Base-by-base conservation (phyloP, 257 asterid genomes). In the Penstemon barbatus region DNA sequence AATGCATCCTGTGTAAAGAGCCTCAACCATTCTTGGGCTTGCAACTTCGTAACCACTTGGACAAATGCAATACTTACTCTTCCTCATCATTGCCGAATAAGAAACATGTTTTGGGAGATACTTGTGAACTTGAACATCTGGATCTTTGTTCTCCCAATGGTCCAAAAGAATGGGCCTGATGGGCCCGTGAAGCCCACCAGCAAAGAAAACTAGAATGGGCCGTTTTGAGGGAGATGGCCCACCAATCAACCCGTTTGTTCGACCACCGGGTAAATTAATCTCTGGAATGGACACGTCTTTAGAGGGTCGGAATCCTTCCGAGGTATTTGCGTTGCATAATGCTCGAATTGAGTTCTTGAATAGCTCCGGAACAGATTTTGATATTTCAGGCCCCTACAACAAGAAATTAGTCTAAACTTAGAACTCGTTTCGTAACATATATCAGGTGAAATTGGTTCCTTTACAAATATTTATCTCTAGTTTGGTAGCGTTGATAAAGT, bases 161-260 rank as follows among this genome's bases (percentile, higher is more conserved):
- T 91, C 75, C 0, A 88, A 76, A 48, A 91, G 95, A 18, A 86
- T 74, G 0, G 97, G 96, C 76, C 97, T 78, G 8, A 91, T 83
- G 6, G 95, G 92, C 2, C 97, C 97, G 40, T 90, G 97, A n/a
- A 86, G 71, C 37, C 96, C 95, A 3, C 97, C 97, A 0, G 97
- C 97, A 12, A 81, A 86, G 86, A 90, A 90, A 0, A 78, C 92
- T 19, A 90, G 80, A 1, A 82, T 73, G 2, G 95, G 70, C 2
- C 97, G 84, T 54, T 57, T 69, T 0, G 97, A 90, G 7, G 96
- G 89, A 7, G 96, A 83, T 0, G 92, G 95, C 0, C 97, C 97
- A 0, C 96, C 96, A 0, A 88, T 25, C 53, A 90, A 56, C 25
- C 97, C 95, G 0, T 85, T 79, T 3, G 82, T 86, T 15, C 83